These are phyloP conservation scores for Pythium utonaiense DNA, from an alignment of 352 stramenopile genomes.

Conservation along the genomic window DNA sequence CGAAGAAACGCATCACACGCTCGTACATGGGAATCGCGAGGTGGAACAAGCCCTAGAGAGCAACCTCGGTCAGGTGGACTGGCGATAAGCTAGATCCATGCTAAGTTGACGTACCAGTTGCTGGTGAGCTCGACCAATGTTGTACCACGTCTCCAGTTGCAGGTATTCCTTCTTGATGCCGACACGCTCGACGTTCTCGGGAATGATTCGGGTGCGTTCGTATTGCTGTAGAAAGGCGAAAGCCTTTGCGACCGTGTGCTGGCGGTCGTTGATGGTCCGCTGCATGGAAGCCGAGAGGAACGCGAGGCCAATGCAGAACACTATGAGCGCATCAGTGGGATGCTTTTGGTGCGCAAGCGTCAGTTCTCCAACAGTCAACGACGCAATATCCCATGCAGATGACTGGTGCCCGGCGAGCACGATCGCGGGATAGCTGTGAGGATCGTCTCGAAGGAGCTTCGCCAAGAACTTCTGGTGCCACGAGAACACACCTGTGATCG, in stretches of 20 bases:
- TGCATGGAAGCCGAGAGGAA: conserved; percentile 85
- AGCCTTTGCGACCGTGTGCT: conserved; percentile 81
- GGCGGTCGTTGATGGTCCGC: conserved; percentile 80
- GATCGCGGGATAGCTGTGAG: conserved; percentile 74
- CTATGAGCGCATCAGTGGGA: conserved; percentile 63
- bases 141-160: conserved; percentile 83
- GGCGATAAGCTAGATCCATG: too few relatives aligned
- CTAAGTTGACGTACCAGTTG: conserved; percentile 57
- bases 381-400: conserved; percentile 82
- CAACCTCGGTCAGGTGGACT: not conserved
- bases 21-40: conserved; percentile 88
- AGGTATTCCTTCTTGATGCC: conserved; percentile 61
- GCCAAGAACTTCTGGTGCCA: conserved; percentile 87
- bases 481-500: conserved; percentile 81
- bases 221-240: conserved; percentile 87
- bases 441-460: conserved; percentile 74
- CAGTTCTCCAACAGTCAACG: conserved; percentile 78
- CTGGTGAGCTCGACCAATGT: conserved; percentile 81
- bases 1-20: conserved; percentile 76
- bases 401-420: conserved; percentile 81
- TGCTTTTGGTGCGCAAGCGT: conserved; percentile 80
- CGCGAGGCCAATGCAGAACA: conserved; percentile 82
- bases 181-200: conserved; percentile 30
- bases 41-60: conserved; percentile 70
- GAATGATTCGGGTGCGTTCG: conserved; percentile 47